phyloP scores from a whole-genome alignment of 768 basidiomycete genomes.

The Xerocomellus intermedius region DNA sequence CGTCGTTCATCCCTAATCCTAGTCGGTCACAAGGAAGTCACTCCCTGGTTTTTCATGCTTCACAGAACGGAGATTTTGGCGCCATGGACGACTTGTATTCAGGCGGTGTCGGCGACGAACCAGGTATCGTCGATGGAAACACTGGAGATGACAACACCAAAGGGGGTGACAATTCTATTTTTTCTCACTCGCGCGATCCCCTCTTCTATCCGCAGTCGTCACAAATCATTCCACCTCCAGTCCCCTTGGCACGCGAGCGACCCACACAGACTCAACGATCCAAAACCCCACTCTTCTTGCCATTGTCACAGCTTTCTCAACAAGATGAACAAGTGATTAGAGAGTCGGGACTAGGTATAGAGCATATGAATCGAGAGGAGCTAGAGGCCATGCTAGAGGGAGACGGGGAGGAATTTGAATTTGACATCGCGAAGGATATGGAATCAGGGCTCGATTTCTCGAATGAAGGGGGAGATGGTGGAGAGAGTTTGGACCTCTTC shows the following conservation, averaged over 20 bases:
- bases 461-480: constrained; percentile 7
- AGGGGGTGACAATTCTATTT: neutral
- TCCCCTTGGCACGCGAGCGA: neutral
- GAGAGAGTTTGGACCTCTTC: constrained; percentile 30
- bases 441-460: neutral
- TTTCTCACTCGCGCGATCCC: constrained; percentile 12
- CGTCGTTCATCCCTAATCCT: constrained; percentile 23
- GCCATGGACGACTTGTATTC: constrained; percentile 8
- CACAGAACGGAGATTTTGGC: constrained; percentile 19
- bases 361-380: constrained; percentile 63
- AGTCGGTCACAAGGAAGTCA: constrained; percentile 12
- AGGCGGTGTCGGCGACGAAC: neutral
- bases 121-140: constrained; percentile 1
- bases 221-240: constrained; percentile 13
- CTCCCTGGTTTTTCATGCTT: constrained; percentile 10
- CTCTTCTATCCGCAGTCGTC: constrained; percentile 28
- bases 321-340: constrained; percentile 52
- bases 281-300: constrained; percentile 41
- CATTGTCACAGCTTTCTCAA: constrained; percentile 59
- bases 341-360: constrained; percentile 64
- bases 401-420: constrained; percentile 34
- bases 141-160: neutral
- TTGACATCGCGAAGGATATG: constrained; percentile 14
- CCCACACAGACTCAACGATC: constrained; percentile 7
- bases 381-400: constrained; percentile 45